A percentile compares a stretch with the other conserved stretches of the same genome.
Evolutionary conservation across 2,329 filamentous ascomycete genomes (phyloP).

Genomic region (Fusarium citri): DNA sequence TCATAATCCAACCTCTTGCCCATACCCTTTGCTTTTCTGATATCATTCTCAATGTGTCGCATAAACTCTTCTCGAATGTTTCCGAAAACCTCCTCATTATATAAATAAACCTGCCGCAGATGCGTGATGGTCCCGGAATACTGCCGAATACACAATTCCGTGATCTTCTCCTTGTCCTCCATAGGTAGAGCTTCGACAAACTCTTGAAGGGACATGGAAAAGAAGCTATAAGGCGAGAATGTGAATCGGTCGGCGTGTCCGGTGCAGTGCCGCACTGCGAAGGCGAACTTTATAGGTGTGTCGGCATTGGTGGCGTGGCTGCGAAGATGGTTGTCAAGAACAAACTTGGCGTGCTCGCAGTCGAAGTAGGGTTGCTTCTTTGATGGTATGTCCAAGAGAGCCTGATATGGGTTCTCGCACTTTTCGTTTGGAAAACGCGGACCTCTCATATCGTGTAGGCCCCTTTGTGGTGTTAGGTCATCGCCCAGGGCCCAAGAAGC

Average conservation of each 20-base stretch:
- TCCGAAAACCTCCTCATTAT: conserved; percentile 20
- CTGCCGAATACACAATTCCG: conserved; percentile 14
- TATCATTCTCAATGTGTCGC: conserved; percentile 11
- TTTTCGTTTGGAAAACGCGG: neutral
- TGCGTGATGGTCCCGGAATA: neutral
- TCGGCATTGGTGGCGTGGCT: neutral
- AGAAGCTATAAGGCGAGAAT: conserved; percentile 5
- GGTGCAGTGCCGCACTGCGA: conserved; percentile 8
- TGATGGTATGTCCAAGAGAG: neutral
- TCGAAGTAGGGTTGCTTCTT: neutral
- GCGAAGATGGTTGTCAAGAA: conserved; percentile 7
- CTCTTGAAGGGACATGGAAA: conserved; percentile 8
- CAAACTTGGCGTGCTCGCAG: neutral
- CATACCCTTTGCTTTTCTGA: neutral
- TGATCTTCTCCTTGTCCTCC: conserved; percentile 17
- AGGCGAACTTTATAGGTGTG: conserved; percentile 9
- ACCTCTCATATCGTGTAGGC: neutral
- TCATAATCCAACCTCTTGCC: conserved; percentile 26
- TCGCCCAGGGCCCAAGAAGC: neutral
- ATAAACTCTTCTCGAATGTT: conserved; percentile 16
- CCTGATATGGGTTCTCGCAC: neutral
- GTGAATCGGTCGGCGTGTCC: neutral
- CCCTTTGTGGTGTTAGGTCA: neutral
- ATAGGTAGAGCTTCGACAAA: conserved; percentile 20
- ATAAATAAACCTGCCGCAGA: conserved; percentile 23